Evolutionary conservation across 371 early-diverging fungal genomes (phyloP).

Genomic region (Mortierella sp.): DNA sequence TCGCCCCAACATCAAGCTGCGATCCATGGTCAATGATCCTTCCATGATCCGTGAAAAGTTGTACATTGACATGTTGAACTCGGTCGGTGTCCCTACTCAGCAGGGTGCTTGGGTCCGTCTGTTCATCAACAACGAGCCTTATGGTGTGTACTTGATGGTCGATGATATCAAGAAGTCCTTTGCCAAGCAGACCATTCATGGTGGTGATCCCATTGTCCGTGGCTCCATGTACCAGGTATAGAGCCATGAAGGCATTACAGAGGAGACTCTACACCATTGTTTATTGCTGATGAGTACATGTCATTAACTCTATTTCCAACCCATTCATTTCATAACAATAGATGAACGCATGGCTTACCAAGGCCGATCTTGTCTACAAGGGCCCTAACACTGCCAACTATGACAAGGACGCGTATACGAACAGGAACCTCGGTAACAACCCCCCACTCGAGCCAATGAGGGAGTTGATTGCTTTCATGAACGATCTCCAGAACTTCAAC

Average conservation of each 20-base stretch:
- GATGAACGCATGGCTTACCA: conserved; percentile 39
- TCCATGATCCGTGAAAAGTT: conserved; percentile 64
- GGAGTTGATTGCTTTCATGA: conserved; percentile 40
- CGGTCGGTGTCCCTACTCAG: conserved; percentile 62
- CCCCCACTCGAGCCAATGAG: conserved; percentile 19
- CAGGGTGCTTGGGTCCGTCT: conserved; percentile 63
- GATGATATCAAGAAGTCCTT: conserved; percentile 63
- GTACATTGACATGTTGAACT: conserved; percentile 61
- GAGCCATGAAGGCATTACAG: no score
- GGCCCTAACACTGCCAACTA: conserved; percentile 28
- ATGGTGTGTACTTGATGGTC: conserved; percentile 63
- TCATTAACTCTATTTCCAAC: not conserved
- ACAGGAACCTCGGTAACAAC: conserved; percentile 18
- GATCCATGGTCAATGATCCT: conserved; percentile 60
- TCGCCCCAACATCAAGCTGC: conserved; percentile 61
- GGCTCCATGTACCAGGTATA: conserved; percentile 37
- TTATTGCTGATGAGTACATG: no score
- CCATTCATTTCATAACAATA: not conserved
- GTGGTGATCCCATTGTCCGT: conserved; percentile 10
- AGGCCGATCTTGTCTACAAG: conserved; percentile 37
- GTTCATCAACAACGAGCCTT: conserved; percentile 60
- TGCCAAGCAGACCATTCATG: conserved; percentile 56
- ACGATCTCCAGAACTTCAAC: conserved; percentile 34
- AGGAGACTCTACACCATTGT: no score
- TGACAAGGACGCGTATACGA: conserved; percentile 6